Evolutionary conservation across 1,284 basidiomycete species (phyloP).

Genomic region (Irpex rosettiformis): DNA sequence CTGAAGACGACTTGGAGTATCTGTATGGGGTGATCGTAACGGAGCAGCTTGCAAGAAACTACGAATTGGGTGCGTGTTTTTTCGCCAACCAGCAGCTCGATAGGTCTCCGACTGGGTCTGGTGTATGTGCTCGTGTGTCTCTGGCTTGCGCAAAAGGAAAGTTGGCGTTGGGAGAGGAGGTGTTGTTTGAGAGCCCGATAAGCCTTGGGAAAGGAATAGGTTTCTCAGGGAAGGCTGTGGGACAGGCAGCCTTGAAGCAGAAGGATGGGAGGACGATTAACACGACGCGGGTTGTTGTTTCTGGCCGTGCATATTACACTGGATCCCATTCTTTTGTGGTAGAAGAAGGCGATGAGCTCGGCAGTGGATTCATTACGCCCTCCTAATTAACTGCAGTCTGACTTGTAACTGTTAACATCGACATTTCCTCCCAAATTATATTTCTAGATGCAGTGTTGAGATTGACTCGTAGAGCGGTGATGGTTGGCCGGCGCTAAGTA

Average conservation of each 20-base stretch:
- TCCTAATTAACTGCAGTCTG: background rate
- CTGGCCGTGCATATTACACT: conserved; percentile 32
- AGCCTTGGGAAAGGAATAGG: background rate
- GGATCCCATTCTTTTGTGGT: conserved; percentile 28
- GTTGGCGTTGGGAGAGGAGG: background rate
- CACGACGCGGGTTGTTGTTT: conserved; percentile 29
- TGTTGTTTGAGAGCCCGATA: background rate
- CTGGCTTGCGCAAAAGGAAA: conserved; percentile 31
- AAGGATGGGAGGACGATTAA: conserved; percentile 14
- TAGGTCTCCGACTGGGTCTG: conserved; percentile 40
- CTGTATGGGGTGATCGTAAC: conserved; percentile 38
- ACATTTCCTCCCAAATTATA: background rate
- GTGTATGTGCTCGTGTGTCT: conserved; percentile 39
- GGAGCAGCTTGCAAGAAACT: conserved; percentile 21
- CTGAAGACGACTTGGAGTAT: conserved; percentile 31
- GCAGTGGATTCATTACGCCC: conserved; percentile 4
- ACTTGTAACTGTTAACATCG: background rate
- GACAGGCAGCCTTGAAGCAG: background rate
- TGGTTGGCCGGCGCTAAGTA: too few relatives aligned
- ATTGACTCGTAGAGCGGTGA: background rate
- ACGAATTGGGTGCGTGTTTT: conserved; percentile 34
- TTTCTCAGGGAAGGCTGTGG: background rate
- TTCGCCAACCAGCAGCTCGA: conserved; percentile 42
- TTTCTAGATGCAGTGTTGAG: background rate
- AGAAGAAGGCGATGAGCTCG: conserved; percentile 20